Conservation (phyloP, 2,329 filamentous ascomycete species). For the Venturia carpophila region DNA sequence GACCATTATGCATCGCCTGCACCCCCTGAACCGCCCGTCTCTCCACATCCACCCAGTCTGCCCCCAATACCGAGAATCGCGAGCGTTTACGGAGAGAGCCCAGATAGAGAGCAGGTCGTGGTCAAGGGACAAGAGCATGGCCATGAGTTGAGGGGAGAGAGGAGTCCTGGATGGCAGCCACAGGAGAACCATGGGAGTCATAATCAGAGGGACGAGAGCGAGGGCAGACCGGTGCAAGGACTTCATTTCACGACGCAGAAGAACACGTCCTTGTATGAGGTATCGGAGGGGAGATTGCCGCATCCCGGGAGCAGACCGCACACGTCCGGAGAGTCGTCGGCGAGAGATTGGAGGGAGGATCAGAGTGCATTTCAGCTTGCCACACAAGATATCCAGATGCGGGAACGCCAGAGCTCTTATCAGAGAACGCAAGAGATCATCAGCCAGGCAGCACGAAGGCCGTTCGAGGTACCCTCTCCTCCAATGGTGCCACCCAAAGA, state of each 20-base stretch:
- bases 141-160: slow-evolving; percentile 1
- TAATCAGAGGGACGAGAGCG: neutral
- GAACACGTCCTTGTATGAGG: neutral
- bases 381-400: neutral
- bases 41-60: slow-evolving; percentile 32
- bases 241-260: neutral
- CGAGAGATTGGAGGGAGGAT: neutral
- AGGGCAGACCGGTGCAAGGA: neutral
- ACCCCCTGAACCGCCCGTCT: slow-evolving; percentile 28
- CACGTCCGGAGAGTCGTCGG: neutral
- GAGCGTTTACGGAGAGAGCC: slow-evolving; percentile 21
- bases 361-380: slow-evolving; percentile 6
- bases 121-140: slow-evolving; percentile 8
- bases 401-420: slow-evolving; percentile 7
- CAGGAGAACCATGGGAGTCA: neutral
- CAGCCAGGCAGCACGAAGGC: slow-evolving; percentile 2
- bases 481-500: slow-evolving; percentile 3
- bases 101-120: neutral
- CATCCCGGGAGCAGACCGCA: slow-evolving; percentile 6
- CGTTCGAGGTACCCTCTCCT: neutral
- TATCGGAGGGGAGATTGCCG: neutral
- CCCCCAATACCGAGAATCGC: slow-evolving; percentile 34
- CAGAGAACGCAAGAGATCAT: slow-evolving; percentile 9
- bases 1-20: neutral
- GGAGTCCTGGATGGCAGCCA: neutral